Percentiles rank a stretch among this genome's conserved stretches.
Conservation (phyloP, 768 basidiomycete genomes). For the Clavulina sp. region DNA sequence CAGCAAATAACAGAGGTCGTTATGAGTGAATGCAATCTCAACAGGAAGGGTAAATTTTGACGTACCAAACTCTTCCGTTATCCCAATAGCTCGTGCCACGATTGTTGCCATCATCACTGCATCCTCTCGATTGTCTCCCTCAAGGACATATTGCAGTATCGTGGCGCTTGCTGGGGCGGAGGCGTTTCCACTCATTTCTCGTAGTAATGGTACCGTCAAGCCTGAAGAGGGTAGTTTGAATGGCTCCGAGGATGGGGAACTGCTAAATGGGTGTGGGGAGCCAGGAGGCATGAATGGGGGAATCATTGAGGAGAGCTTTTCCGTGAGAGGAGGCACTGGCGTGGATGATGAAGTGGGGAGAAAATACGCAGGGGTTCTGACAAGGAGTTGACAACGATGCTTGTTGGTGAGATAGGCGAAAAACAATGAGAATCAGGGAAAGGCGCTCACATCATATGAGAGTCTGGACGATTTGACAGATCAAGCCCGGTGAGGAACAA, state of each 20-base stretch:
- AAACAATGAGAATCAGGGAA: constrained; percentile 25
- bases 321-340: constrained; percentile 19
- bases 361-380: too few species aligned
- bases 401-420: constrained; percentile 31
- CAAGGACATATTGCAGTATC: constrained; percentile 58
- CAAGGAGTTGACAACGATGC: too few species aligned
- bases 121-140: constrained; percentile 67
- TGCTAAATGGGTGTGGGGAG: too few species aligned
- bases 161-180: constrained; percentile 34
- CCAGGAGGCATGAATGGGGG: constrained; percentile 9
- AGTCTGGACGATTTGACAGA: constrained; percentile 50
- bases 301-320: constrained; percentile 6
- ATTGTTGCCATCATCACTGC: constrained; percentile 43
- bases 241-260: constrained; percentile 2
- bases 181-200: constrained; percentile 34
- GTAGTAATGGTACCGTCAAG: constrained; percentile 46
- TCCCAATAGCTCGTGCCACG: constrained; percentile 30
- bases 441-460: constrained; percentile 52
- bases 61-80: constrained; percentile 18
- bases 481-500: constrained; percentile 65
- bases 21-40: too few species aligned
- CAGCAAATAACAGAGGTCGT: too few species aligned
- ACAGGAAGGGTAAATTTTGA: not conserved
- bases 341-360: constrained; percentile 35
- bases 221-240: constrained; percentile 21